These are phyloP conservation scores for Pythium apleroticum DNA, from an alignment of 352 stramenopile genomes.

Conservation along the genomic window DNA sequence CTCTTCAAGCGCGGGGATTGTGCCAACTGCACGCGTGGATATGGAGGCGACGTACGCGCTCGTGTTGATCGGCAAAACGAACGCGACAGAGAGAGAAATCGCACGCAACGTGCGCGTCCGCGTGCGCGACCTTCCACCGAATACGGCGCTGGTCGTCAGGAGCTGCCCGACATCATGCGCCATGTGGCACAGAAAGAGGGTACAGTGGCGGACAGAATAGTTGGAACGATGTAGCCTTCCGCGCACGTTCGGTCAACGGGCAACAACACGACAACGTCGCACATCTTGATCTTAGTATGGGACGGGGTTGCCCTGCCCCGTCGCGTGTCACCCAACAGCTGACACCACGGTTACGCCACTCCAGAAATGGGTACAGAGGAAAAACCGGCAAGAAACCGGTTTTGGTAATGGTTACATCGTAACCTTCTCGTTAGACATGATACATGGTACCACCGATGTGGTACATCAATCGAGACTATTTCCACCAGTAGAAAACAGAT, in stretches of 20 bases:
- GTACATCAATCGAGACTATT: neutral
- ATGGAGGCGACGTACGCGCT: neutral
- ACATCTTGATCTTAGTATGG: constrained; percentile 29
- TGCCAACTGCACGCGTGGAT: neutral
- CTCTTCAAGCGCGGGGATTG: neutral
- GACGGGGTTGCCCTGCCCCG: neutral
- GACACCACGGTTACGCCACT: neutral
- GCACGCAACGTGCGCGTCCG: neutral
- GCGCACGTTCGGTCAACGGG: constrained; percentile 23
- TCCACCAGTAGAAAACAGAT: constrained; percentile 1
- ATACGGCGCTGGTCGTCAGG: neutral
- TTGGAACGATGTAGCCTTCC: constrained; percentile 11
- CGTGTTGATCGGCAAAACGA: neutral
- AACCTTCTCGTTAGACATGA: neutral
- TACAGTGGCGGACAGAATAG: constrained; percentile 28
- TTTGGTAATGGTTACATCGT: neutral
- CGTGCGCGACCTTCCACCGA: constrained; percentile 14
- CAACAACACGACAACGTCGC: constrained; percentile 2
- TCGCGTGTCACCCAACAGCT: constrained; percentile 16
- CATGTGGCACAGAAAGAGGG: neutral
- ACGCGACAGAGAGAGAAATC: constrained; percentile 3
- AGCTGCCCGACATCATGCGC: neutral
- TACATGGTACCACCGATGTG: neutral
- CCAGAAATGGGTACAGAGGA: neutral
- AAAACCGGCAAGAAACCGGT: neutral